Base-by-base conservation (phyloP, 2,329 filamentous ascomycete species). In the Dendryphion nanum region DNA sequence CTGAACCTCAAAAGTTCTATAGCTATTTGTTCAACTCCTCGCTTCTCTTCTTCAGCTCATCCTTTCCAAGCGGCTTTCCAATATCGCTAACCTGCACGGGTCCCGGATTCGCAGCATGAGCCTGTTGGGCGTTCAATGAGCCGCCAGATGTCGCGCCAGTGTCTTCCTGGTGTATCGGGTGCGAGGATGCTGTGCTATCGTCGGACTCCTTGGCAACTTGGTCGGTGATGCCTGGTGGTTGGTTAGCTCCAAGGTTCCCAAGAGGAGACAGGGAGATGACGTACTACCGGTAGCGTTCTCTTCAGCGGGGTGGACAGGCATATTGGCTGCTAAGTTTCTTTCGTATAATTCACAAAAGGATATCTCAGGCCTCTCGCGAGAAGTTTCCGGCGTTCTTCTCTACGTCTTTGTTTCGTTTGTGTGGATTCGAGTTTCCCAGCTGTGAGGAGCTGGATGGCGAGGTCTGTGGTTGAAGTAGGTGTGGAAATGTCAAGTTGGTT, bases 1-100 rank as follows among this genome's bases (percentile, higher is more conserved):
- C 23, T 26, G 10, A 10, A 26, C 23, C 23, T 26, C n/a, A 8
- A n/a, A 26, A 26, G 23, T 26, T n/a, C 23, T 26, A n/a, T n/a
- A n/a, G n/a, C 23, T 35, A 68, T 52, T 74, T 72, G 59, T 75
- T 75, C 50, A 75, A 42, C 61, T 74, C 72, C 46, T 70, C 70
- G n/a, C 68, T 62, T 45, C 72, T 61, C 62, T 69, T 71, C 68
- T 68, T 72, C 29, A 74, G 55, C 50, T 72, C 71, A 48, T 74
- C 72, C 57, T 73, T 74, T 54, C 63, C 70, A 33, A 61, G 69
- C 5, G 68, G 62, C 55, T 71, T 55, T 16, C 64, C 66, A 23
- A 75, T 51, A 42, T 71, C 64, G 39, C 73, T 58, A 6, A 66
- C 59, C n/a, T 70, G 62, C 23, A 68, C 71, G 3, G 70, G 70